Evolutionary conservation across 441 rosid species (phyloP), one percentile per base, ranked within the genome.

Genomic region (Eutrema salsugineum): DNA sequence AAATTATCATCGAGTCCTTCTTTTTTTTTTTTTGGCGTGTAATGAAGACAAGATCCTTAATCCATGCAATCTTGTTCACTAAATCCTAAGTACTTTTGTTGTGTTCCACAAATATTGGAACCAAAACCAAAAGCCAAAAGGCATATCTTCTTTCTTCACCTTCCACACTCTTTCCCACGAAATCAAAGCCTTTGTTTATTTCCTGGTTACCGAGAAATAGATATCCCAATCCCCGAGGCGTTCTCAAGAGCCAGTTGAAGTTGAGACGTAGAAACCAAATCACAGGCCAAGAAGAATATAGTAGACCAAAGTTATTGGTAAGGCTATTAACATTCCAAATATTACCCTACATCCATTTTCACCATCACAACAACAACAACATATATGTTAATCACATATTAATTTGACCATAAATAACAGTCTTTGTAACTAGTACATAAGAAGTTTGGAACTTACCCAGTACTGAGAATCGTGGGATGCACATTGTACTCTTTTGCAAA

Each of bases 241-340:
- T 16, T 56, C 70, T 47, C 66, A 75, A 68, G 39, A 63, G 75
- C 66, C 79, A 68, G 11, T 68, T 68, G 38, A 43, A 20, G 10
- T 47, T 65, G 55, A 67, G 71, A 17, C 59, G 49, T 51, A 43
- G 73, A 14, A 42, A 42, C 68, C n/a, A 65, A 17, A 44, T 93
- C 81, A 89, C 59, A 94, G 75, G 72, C 98, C 98, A 56, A 94
- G 93, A 50, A 87, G 72, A 59, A 87, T 79, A 78, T 85, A 87
- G 80, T 87, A 87, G 56, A 87, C 82, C 2, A 87, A 77, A 15
- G 90, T 87, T 69, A 87, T 87, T 1, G 92, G 92, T 59, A 87
- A 77, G 0, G 92, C 92, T 81, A 87, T 85, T 80, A 87, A 68
- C 92, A 87, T 87, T 46, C 92, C 92, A 69, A 87, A 87, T 70